These are phyloP conservation scores for Saccharomyces hybrid DNA, from an alignment of 1,139 yeast genomes.

Conservation along the genomic window DNA sequence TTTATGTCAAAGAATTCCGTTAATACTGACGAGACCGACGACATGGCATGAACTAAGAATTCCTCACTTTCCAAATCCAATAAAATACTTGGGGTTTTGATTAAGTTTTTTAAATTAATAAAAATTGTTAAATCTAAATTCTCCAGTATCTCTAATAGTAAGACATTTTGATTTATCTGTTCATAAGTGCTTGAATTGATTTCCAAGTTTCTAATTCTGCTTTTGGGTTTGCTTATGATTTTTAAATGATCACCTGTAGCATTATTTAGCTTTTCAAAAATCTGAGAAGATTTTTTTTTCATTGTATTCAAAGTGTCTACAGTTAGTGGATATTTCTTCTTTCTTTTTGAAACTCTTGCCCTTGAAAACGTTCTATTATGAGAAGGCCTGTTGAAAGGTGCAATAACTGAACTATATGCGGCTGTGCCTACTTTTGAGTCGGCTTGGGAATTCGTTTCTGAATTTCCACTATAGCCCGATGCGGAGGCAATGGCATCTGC, in stretches of 20 bases:
- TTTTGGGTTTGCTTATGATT: constrained; percentile 9
- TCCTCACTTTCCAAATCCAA: constrained; percentile 28
- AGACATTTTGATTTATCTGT: constrained; percentile 20
- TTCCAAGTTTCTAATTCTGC: constrained; percentile 21
- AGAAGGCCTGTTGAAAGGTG: constrained; percentile 9
- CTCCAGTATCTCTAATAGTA: constrained; percentile 22
- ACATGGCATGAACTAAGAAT: constrained; percentile 27
- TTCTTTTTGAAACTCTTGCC: constrained; percentile 16
- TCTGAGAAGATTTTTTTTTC: constrained; percentile 18
- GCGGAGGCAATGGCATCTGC: constrained; percentile 21
- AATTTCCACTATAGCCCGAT: constrained; percentile 12
- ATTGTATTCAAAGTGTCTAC: constrained; percentile 21
- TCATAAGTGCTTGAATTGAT: constrained; percentile 26
- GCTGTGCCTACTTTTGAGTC: constrained; percentile 1
- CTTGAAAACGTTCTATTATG: constrained; percentile 17
- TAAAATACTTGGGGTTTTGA: constrained; percentile 10
- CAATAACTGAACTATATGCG: background rate
- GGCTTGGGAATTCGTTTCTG: constrained; percentile 1
- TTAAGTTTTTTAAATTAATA: constrained; percentile 16
- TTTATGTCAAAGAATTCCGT: constrained; percentile 69
- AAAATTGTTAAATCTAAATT: constrained; percentile 25
- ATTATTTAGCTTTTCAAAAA: constrained; percentile 15
- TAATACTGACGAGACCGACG: constrained; percentile 36
- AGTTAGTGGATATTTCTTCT: constrained; percentile 21
- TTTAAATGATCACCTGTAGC: constrained; percentile 6